Evolutionary conservation across 2,329 filamentous ascomycete species (phyloP).

Genomic region (Ophiostoma pallidulum): DNA sequence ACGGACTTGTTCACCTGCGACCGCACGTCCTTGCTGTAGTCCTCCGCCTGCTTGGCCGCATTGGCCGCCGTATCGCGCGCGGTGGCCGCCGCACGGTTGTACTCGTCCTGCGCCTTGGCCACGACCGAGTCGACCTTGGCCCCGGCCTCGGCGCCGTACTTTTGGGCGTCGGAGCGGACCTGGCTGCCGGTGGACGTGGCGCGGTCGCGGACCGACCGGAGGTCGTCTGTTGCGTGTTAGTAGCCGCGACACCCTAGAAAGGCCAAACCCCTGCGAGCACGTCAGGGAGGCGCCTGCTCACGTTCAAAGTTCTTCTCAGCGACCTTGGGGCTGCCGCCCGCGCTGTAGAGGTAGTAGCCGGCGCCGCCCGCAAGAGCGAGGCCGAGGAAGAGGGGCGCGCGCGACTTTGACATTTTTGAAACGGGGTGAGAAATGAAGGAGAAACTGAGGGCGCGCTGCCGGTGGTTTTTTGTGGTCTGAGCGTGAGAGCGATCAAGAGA

Average conservation of each 20-base stretch:
- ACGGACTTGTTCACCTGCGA: constrained; percentile 59
- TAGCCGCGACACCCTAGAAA: not conserved
- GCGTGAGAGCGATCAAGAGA: not conserved
- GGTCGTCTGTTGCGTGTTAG: constrained; percentile 54
- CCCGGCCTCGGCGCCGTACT: constrained; percentile 51
- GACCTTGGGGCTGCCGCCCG: constrained; percentile 69
- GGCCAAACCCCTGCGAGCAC: no score
- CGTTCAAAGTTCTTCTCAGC: constrained; percentile 84
- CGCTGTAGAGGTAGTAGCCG: constrained; percentile 86
- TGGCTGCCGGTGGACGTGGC: constrained; percentile 57
- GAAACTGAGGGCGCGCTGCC: not conserved
- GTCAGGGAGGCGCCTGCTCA: constrained; percentile 36
- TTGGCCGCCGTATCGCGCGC: constrained; percentile 66
- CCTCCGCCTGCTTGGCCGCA: constrained; percentile 71
- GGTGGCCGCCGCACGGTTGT: constrained; percentile 32
- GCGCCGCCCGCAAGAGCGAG: constrained; percentile 55
- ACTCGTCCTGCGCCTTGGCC: constrained; percentile 52
- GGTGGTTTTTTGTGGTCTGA: no score
- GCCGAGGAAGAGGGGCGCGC: constrained; percentile 44
- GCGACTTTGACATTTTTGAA: constrained; percentile 37
- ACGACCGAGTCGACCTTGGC: constrained; percentile 61
- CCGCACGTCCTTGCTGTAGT: constrained; percentile 48
- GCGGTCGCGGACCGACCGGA: constrained; percentile 57
- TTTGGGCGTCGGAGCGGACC: constrained; percentile 55
- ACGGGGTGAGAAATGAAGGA: not conserved